Evolutionary conservation across 345 rosid genomes (phyloP).

Genomic region (Xanthoceras sorbifolium): DNA sequence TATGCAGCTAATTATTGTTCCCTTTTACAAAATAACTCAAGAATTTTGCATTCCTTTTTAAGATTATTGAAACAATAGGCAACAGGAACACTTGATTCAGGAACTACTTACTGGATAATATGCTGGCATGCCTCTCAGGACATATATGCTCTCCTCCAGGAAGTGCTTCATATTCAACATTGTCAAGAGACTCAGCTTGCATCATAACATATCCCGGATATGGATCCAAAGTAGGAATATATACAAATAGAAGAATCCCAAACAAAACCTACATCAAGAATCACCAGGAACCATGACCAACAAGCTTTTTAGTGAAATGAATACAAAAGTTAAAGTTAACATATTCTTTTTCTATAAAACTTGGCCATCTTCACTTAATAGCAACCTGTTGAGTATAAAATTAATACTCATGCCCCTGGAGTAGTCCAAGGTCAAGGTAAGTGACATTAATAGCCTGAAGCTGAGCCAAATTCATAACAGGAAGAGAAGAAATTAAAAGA

Average conservation of each 20-base stretch:
- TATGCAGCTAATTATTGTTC: not conserved
- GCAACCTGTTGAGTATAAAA: not conserved
- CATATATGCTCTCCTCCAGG: conserved; percentile 71
- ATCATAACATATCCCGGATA: conserved; percentile 63
- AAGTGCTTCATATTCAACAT: conserved; percentile 75
- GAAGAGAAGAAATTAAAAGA: not conserved
- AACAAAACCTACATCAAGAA: conserved; percentile 59
- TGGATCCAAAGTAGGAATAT: conserved; percentile 73
- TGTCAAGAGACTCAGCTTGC: conserved; percentile 45
- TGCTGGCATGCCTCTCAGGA: conserved; percentile 71
- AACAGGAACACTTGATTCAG: conserved; percentile 14
- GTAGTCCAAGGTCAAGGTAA: not conserved
- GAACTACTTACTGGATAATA: conserved; percentile 78
- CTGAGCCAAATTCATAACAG: not conserved
- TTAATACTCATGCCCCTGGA: not conserved
- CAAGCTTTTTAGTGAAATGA: conserved; percentile 4
- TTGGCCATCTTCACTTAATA: not conserved
- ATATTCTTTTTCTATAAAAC: not conserved
- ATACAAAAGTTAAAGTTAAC: not conserved
- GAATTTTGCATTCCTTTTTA: not conserved
- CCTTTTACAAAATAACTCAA: not conserved
- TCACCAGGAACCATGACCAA: not conserved
- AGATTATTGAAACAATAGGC: not conserved
- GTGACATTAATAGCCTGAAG: conserved; percentile 5
- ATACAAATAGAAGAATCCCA: conserved; percentile 68